Percentiles rank a stretch among this genome's conserved stretches.
Conservation (phyloP, 106 monocot species). For the Dioscorea alata region DNA sequence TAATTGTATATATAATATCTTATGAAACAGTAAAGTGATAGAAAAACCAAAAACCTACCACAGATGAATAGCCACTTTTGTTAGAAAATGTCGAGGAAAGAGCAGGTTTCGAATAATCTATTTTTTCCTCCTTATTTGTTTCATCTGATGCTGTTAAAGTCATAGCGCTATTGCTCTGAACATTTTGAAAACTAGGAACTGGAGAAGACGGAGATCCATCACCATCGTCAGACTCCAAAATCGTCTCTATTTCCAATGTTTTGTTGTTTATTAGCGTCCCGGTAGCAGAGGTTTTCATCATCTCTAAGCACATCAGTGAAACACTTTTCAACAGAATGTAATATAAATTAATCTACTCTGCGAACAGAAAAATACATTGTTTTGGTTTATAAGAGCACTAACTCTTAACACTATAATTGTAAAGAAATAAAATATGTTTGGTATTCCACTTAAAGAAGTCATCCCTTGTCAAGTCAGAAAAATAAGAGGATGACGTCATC, state of each 20-base stretch:
- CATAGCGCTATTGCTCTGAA: constrained; percentile 25
- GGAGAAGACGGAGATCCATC: constrained; percentile 42
- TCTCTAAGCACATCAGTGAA: constrained; percentile 19
- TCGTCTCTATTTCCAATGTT: constrained; percentile 25
- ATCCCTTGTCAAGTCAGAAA: too few species aligned
- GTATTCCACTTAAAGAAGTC: too few species aligned
- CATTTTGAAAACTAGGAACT: constrained; percentile 33
- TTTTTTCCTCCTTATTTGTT: constrained; percentile 41
- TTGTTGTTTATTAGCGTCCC: constrained; percentile 30
- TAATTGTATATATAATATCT: background rate
- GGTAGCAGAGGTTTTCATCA: constrained; percentile 23
- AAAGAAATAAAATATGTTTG: background rate
- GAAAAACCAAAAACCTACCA: constrained; percentile 30
- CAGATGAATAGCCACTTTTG: constrained; percentile 70
- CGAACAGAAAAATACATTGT: background rate
- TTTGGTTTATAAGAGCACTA: background rate
- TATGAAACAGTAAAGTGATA: background rate
- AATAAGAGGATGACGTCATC: too few species aligned
- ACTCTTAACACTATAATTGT: background rate
- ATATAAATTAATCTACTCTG: background rate
- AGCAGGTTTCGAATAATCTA: constrained; percentile 37
- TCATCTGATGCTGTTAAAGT: constrained; percentile 50
- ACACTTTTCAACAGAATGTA: background rate
- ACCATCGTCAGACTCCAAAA: constrained; percentile 45
- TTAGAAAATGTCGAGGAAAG: constrained; percentile 52